A percentile compares a stretch with the other conserved stretches of the same genome.
Evolutionary conservation across 441 rosid genomes (phyloP).

Genomic region (Mallotus japonicus): DNA sequence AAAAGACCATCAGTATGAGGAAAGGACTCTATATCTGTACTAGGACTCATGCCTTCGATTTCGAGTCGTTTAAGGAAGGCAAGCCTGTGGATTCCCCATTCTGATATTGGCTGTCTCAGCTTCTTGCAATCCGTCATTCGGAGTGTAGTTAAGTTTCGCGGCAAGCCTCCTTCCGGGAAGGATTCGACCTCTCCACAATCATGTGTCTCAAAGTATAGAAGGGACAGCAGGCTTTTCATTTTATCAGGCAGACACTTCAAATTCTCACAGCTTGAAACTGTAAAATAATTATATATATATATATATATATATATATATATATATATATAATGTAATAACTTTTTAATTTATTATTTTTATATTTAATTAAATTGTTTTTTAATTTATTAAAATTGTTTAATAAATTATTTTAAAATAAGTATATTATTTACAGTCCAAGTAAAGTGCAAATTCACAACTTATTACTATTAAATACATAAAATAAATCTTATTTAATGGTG

Average conservation of each 20-base stretch:
- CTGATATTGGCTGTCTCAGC: background rate
- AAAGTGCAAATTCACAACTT: no score
- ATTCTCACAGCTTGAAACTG: slow-evolving; percentile 22
- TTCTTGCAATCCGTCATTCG: slow-evolving; percentile 15
- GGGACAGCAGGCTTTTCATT: slow-evolving; percentile 28
- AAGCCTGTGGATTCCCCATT: slow-evolving; percentile 25
- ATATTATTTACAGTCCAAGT: no score
- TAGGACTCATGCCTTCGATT: slow-evolving; percentile 1
- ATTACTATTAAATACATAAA: no score
- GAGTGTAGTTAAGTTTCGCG: slow-evolving; percentile 22
- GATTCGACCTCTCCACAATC: slow-evolving; percentile 28
- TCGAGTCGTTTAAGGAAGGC: slow-evolving; percentile 11
- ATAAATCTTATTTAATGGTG: no score
- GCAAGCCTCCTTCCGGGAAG: slow-evolving; percentile 32
- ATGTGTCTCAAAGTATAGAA: slow-evolving; percentile 25
- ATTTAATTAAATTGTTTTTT: no score
- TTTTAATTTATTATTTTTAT: no score
- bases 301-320: no score
- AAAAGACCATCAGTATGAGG: slow-evolving; percentile 9
- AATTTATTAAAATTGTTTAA: no score
- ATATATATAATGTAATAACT: no score
- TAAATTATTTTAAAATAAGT: no score
- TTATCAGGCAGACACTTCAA: slow-evolving; percentile 30
- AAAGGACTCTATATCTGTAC: slow-evolving; percentile 16
- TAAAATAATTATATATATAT: no score